A percentile compares a stretch with the other conserved stretches of the same genome.
These are phyloP conservation scores for Bipolaris bicolor DNA, from an alignment of 2,329 filamentous ascomycete species.

Conservation along the genomic window DNA sequence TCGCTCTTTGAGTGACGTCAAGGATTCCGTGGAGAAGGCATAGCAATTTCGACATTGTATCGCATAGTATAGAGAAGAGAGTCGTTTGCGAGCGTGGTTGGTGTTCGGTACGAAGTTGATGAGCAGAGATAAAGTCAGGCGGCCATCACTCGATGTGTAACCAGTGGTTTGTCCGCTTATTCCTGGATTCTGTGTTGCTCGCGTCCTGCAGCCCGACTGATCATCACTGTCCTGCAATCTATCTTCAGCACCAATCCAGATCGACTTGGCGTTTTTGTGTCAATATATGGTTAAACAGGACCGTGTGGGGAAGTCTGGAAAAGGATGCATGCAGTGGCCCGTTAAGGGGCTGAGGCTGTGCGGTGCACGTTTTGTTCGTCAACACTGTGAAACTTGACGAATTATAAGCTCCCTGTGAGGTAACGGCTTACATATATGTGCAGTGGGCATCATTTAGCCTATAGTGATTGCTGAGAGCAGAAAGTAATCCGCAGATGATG, in stretches of 20 bases:
- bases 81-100: not conserved
- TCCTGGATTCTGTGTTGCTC: not conserved
- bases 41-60: not conserved
- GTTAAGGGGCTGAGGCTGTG: conserved; percentile 9
- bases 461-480: not conserved
- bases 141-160: not conserved
- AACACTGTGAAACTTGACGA: conserved; percentile 16
- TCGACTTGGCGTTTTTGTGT: conserved; percentile 5
- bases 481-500: not conserved
- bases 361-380: conserved; percentile 2
- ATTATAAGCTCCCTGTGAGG: not conserved
- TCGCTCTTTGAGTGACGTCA: not conserved
- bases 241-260: not conserved
- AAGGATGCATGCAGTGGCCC: conserved; percentile 7
- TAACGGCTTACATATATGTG: not conserved
- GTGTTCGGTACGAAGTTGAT: not conserved
- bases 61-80: not conserved
- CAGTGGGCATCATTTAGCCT: conserved; percentile 10
- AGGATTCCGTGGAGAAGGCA: not conserved
- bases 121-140: conserved; percentile 2
- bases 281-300: conserved; percentile 15
- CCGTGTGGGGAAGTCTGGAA: conserved; percentile 5
- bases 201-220: not conserved
- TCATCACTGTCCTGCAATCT: not conserved
- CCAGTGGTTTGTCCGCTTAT: not conserved